A percentile compares a stretch with the other conserved stretches of the same genome.
These are phyloP conservation scores for Mycena rebaudengoi DNA, from an alignment of 768 basidiomycete species.

Conservation along the genomic window DNA sequence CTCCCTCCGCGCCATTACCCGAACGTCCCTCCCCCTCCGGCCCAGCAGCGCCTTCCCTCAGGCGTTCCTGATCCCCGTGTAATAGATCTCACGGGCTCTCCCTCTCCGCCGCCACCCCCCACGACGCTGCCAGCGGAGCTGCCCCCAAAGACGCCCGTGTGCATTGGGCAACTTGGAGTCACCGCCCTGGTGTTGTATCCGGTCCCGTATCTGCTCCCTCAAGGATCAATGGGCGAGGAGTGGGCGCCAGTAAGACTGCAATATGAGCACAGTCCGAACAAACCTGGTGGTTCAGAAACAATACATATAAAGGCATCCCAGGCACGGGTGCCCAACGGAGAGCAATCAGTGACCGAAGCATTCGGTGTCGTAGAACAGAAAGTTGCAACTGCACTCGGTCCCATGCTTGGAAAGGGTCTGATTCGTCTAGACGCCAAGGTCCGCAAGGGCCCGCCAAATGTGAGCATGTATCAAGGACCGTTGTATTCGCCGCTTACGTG, in stretches of 20 bases:
- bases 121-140: slow-evolving; percentile 61
- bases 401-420: slow-evolving; percentile 85
- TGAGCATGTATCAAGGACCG: slow-evolving; percentile 44
- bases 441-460: slow-evolving; percentile 68
- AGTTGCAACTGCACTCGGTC: slow-evolving; percentile 79
- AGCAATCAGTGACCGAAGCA: slow-evolving; percentile 63
- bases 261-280: slow-evolving; percentile 71
- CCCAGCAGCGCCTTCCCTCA: slow-evolving; percentile 30
- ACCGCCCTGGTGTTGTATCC: slow-evolving; percentile 90
- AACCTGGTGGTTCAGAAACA: slow-evolving; percentile 68
- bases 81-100: slow-evolving; percentile 80
- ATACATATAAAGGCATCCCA: slow-evolving; percentile 81
- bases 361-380: slow-evolving; percentile 91
- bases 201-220: slow-evolving; percentile 67
- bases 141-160: slow-evolving; percentile 84
- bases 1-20: slow-evolving; percentile 14
- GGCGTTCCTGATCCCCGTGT: slow-evolving; percentile 55
- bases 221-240: slow-evolving; percentile 58
- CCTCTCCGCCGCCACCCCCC: slow-evolving; percentile 55
- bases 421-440: slow-evolving; percentile 84
- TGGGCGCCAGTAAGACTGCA: slow-evolving; percentile 77
- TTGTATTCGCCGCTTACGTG: slow-evolving; percentile 29
- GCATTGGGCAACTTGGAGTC: slow-evolving; percentile 85
- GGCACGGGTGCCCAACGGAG: slow-evolving; percentile 58
- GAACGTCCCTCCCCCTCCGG: slow-evolving; percentile 29